phyloP scores from a whole-genome alignment of 2,329 filamentous ascomycete species.

The Shiraia bambusicola region DNA sequence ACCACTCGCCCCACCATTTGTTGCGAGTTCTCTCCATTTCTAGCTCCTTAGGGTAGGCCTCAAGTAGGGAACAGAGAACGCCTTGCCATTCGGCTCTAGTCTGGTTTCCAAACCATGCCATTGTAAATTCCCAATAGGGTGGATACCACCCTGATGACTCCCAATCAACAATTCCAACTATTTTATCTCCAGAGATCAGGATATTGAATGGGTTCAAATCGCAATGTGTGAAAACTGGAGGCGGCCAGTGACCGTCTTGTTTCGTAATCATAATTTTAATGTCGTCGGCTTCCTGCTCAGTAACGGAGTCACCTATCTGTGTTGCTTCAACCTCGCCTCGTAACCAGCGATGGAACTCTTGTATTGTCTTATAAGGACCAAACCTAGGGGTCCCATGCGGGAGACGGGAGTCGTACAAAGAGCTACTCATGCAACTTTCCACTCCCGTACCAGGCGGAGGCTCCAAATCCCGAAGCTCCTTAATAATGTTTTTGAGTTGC shows the following conservation, averaged over 20 bases:
- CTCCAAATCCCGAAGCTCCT: constrained; percentile 17
- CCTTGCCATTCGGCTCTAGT: constrained; percentile 34
- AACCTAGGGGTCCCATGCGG: constrained; percentile 19
- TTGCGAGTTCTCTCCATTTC: constrained; percentile 46
- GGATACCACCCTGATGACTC: constrained; percentile 53
- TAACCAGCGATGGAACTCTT: constrained; percentile 45
- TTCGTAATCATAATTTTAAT: constrained; percentile 7
- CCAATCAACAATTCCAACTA: constrained; percentile 53
- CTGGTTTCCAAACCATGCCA: constrained; percentile 44
- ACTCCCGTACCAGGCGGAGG: constrained; percentile 14
- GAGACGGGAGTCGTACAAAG: constrained; percentile 32
- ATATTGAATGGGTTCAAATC: constrained; percentile 54
- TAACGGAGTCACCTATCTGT: not conserved
- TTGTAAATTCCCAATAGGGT: constrained; percentile 51
- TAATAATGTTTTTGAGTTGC: constrained; percentile 20
- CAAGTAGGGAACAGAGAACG: constrained; percentile 14
- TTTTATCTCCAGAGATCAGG: constrained; percentile 42
- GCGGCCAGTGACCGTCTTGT: constrained; percentile 31
- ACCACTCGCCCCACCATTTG: constrained; percentile 16
- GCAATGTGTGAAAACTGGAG: constrained; percentile 53
- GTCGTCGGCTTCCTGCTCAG: too few species aligned
- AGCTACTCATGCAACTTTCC: constrained; percentile 14
- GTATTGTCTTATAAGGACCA: constrained; percentile 38
- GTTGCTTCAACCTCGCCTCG: constrained; percentile 26
- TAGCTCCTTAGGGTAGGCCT: constrained; percentile 39